Base-by-base conservation (phyloP, 257 asterid genomes). In the Solanum acaule region DNA sequence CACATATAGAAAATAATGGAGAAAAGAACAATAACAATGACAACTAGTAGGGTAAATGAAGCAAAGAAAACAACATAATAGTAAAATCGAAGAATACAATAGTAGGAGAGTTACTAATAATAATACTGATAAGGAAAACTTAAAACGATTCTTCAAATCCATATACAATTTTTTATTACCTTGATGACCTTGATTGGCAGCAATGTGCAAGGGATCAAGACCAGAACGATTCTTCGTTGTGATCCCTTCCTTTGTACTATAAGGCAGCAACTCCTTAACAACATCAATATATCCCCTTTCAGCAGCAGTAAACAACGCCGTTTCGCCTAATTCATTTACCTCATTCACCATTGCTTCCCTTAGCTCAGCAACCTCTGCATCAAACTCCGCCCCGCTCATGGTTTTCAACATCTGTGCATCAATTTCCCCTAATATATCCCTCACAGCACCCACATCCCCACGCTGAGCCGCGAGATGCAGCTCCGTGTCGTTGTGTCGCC, bases 401-500 rank as follows among this genome's bases (percentile, higher is more conserved):
- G 96, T 93, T 86, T 88, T 90, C 71, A 93, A 82, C 95, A 94
- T 93, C 56, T 94, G 98, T 87, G 89, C 96, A 86, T 94, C 92
- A 35, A 93, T 95, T 87, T 95, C 99, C 84, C 90, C 95, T 31
- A 96, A 72, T 86, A 96, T 93, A 90, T 89, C 92, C 90, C 92
- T 92, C 92, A 95, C 98, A 10, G 95, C 96, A 22, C 86, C 92
- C 86, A 92, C 92, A 34, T 95, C 99, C 4, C 99, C 98, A 59
- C 93, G 92, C 88, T 96, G 97, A 8, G 99, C 96, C 2, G 99
- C 99, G 86, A 96, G 90, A 90, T 96, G 99, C 72, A 96, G 94
- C 91, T 94, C 99, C 31, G 99, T 96, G 46, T 96, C 99, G 6
- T 96, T 95, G 94, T 95, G 96, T 90, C 95, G 90, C 1, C 99